phyloP scores from a whole-genome alignment of 495 filamentous ascomycete species.

The Podospora pseudoanserina region DNA sequence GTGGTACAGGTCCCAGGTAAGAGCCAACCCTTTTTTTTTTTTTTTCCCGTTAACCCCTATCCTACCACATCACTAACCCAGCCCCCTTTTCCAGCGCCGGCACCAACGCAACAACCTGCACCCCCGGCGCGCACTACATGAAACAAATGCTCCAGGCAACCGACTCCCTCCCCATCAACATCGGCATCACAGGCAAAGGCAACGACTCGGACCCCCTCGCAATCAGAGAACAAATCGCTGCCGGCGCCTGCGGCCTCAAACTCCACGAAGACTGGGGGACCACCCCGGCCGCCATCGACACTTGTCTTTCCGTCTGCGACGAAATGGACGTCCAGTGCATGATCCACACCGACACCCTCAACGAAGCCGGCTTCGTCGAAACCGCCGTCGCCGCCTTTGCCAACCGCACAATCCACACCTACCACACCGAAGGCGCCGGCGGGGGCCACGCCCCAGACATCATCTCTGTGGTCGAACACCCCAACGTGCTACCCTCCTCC shows the following conservation, averaged over 20 bases:
- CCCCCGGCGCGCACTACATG: slow-evolving; percentile 78
- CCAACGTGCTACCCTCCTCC: slow-evolving; percentile 86
- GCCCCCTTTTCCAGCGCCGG: slow-evolving; percentile 59
- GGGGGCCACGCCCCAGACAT: slow-evolving; percentile 97
- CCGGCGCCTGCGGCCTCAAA: slow-evolving; percentile 88
- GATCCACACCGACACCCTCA: slow-evolving; percentile 96
- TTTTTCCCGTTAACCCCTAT: background rate
- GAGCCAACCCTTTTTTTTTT: background rate
- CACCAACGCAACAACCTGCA: slow-evolving; percentile 93
- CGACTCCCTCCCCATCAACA: slow-evolving; percentile 82
- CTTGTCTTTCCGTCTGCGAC: slow-evolving; percentile 84
- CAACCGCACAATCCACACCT: slow-evolving; percentile 90
- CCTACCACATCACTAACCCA: slow-evolving; percentile 11
- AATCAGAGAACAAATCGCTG: slow-evolving; percentile 74
- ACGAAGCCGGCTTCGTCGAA: slow-evolving; percentile 96
- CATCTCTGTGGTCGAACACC: slow-evolving; percentile 86
- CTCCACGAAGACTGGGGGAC: slow-evolving; percentile 97
- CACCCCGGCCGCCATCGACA: slow-evolving; percentile 89
- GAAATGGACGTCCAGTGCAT: slow-evolving; percentile 89
- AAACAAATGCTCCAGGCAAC: slow-evolving; percentile 90
- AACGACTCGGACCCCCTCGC: slow-evolving; percentile 76
- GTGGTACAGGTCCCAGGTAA: slow-evolving; percentile 84
- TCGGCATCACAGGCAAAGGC: slow-evolving; percentile 94
- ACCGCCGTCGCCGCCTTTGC: slow-evolving; percentile 86
- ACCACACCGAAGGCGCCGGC: slow-evolving; percentile 96